phyloP scores from a whole-genome alignment of 805 yeast species.

The Candida insectalens region DNA sequence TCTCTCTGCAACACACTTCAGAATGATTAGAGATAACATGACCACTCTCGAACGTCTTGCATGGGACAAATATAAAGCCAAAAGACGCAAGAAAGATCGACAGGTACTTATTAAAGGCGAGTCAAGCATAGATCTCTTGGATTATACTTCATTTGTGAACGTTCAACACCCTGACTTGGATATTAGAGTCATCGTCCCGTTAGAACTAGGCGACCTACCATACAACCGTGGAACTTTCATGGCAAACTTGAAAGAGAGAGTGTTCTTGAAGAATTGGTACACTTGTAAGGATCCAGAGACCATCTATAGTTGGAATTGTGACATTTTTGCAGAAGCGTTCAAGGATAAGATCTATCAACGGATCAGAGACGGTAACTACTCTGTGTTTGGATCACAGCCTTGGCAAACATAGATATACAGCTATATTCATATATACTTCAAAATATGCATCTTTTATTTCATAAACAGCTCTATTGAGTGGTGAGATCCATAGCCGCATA shows the following conservation, averaged over 20 bases:
- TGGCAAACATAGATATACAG: neutral
- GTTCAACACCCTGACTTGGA: constrained; percentile 24
- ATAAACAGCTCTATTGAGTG: too few species aligned
- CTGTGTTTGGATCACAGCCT: constrained; percentile 14
- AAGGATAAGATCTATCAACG: constrained; percentile 12
- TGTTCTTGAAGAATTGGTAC: constrained; percentile 1
- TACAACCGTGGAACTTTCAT: constrained; percentile 27
- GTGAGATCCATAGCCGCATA: constrained; percentile 33
- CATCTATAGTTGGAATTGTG: too few species aligned
- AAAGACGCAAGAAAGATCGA: constrained; percentile 5
- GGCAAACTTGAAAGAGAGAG: constrained; percentile 25
- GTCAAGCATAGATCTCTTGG: too few species aligned
- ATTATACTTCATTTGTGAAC: constrained; percentile 28
- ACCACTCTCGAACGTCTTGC: constrained; percentile 21
- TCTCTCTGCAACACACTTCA: constrained; percentile 32
- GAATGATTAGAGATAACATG: constrained; percentile 33
- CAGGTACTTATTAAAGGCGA: neutral
- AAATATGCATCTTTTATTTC: too few species aligned
- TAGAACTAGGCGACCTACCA: constrained; percentile 23
- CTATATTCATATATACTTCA: neutral
- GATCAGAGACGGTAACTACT: constrained; percentile 19
- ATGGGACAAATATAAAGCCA: constrained; percentile 19
- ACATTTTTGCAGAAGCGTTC: constrained; percentile 18
- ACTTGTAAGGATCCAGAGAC: too few species aligned
- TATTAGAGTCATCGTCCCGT: constrained; percentile 28